phyloP scores from a whole-genome alignment of 192 early-diverging fungal species.

The Backusella sp. region DNA sequence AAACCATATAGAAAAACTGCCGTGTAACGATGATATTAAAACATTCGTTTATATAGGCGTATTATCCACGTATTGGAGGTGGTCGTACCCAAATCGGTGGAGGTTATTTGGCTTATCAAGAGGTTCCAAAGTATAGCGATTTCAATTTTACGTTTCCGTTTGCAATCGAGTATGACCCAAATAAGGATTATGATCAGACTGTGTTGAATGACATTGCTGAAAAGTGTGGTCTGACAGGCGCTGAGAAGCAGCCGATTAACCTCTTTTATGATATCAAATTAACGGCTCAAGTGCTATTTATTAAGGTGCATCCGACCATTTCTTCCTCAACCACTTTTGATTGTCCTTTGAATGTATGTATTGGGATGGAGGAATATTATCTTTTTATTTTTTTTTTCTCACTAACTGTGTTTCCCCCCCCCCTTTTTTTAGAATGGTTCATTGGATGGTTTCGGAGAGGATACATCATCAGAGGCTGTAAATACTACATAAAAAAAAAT shows the following conservation, averaged over 20 bases:
- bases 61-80: conserved; percentile 37
- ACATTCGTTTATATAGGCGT: conserved; percentile 41
- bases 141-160: conserved; percentile 46
- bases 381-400: not conserved
- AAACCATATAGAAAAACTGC: not conserved
- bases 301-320: conserved; percentile 40
- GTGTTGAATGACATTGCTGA: conserved; percentile 42
- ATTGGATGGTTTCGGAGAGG: not conserved
- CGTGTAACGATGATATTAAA: not conserved
- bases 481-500: not conserved
- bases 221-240: conserved; percentile 44
- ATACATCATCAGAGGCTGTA: not conserved
- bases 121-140: conserved; percentile 33
- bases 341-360: conserved; percentile 38
- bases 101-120: conserved; percentile 37
- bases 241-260: conserved; percentile 16
- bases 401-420: no score
- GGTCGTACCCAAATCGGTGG: conserved; percentile 42
- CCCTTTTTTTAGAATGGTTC: not conserved
- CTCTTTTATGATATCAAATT: conserved; percentile 48
- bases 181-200: conserved; percentile 30
- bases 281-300: conserved; percentile 39
- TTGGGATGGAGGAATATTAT: not conserved
- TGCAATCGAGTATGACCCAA: conserved; percentile 36
- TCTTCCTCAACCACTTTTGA: conserved; percentile 31